Evolutionary conservation across 2,329 filamentous ascomycete species (phyloP).

Genomic region (Trichoderma polysporum): DNA sequence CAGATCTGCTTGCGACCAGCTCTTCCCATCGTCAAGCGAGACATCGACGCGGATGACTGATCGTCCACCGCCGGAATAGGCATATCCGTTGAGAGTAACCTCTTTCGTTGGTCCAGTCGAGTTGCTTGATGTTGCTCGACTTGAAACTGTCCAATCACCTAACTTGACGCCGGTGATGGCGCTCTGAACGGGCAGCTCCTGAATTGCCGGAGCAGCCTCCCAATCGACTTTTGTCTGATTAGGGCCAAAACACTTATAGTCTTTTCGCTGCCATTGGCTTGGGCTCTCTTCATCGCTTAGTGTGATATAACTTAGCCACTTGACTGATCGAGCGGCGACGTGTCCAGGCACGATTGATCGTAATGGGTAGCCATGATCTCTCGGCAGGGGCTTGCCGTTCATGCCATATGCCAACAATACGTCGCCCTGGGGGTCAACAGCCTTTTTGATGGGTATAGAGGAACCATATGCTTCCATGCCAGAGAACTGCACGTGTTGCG

Average conservation of each 20-base stretch:
- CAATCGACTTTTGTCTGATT: conserved; percentile 61
- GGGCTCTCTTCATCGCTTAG: conserved; percentile 65
- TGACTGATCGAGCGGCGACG: conserved; percentile 66
- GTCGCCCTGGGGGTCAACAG: conserved; percentile 60
- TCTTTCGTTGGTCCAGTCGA: conserved; percentile 23
- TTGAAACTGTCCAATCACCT: conserved; percentile 35
- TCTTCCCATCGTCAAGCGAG: conserved; percentile 60
- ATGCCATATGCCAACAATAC: conserved; percentile 67
- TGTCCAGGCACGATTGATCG: conserved; percentile 63
- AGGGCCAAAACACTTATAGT: conserved; percentile 69
- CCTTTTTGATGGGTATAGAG: conserved; percentile 59
- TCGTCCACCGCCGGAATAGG: conserved; percentile 66
- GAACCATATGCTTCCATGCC: conserved; percentile 61
- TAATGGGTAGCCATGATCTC: conserved; percentile 66
- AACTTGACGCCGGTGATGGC: conserved; percentile 58
- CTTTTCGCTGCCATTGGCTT: conserved; percentile 64
- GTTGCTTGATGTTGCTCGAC: background rate
- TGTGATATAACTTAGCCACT: conserved; percentile 65
- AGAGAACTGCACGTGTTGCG: conserved; percentile 56
- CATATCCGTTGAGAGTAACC: conserved; percentile 59
- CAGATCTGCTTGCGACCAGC: conserved; percentile 63
- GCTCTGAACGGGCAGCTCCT: conserved; percentile 67
- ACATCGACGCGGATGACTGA: conserved; percentile 67
- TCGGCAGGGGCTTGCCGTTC: conserved; percentile 63
- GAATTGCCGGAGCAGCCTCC: conserved; percentile 62